Base-by-base conservation (phyloP, 2,329 filamentous ascomycete genomes). In the Thelonectria olida region DNA sequence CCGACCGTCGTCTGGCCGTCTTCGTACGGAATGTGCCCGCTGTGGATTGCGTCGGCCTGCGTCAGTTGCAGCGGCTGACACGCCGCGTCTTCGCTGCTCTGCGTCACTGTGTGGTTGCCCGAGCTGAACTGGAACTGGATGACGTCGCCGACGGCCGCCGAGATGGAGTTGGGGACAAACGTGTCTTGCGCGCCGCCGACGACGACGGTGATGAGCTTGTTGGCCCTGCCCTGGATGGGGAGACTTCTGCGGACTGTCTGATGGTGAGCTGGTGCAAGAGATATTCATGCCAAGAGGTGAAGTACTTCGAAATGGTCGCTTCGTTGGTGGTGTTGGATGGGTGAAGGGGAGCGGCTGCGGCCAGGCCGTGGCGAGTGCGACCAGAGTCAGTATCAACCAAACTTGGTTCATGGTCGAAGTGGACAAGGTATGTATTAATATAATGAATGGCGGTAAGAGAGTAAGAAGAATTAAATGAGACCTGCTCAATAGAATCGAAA, bases 81-180 rank as follows among this genome's bases (percentile, higher is more conserved):
- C 0, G 79, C 74, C 0, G 71, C 54, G 2, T 74, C 65, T 39
- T 75, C 72, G 5, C 70, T 58, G 12, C 75, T 77, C 63, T 82
- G 78, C 0, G 81, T 82, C 12, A 81, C 75, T 0, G 80, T 81
- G 54, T 81, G 79, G 52, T 81, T 81, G 5, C 77, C 76, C 22
- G 73, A 75, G 58, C 76, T 78, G 70, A 81, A 81, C 53, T 81
- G 79, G 63, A 81, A 81, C 50, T 78, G 73, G 2, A 81, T 71
- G 9, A 77, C 68, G n/a, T 81, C 78, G 31, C 78, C 78, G 1
- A 74, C 68, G 0, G 71, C 64, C 1, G 77, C 78, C 20, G 54
- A 61, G 12, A 80, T 64, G 4, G 69, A 54, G 48, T 80, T 80
- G 1, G 78, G 78, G 2, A 79, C 72, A 42, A 79, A 79, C 1